Percentiles rank a stretch among this genome's conserved stretches.
These are phyloP conservation scores for Lodderomyces oxycetoniae DNA, from an alignment of 1,139 yeast genomes.

Conservation along the genomic window DNA sequence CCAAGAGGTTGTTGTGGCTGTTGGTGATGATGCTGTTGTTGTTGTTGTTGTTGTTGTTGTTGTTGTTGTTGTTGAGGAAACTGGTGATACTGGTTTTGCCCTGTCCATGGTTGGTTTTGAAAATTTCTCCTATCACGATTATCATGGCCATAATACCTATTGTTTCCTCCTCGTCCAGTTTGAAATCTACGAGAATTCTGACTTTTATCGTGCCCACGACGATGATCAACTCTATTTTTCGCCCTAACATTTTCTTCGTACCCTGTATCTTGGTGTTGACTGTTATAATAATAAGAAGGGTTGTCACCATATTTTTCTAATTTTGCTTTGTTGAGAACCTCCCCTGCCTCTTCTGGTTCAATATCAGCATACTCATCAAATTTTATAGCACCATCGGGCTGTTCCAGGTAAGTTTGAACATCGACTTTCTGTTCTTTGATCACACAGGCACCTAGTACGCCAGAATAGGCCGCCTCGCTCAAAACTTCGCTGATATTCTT, in stretches of 20 bases:
- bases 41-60: slow-evolving; percentile 8
- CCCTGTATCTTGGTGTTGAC: slow-evolving; percentile 17
- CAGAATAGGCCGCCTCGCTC: slow-evolving; percentile 78
- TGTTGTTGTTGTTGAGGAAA: slow-evolving; percentile 8
- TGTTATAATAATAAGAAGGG: slow-evolving; percentile 18
- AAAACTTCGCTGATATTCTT: slow-evolving; percentile 49
- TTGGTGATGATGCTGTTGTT: slow-evolving; percentile 8
- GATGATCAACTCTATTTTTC: too few species aligned
- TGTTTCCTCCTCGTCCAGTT: slow-evolving; percentile 1
- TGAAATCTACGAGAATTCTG: too few species aligned
- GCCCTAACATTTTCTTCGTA: slow-evolving; percentile 14
- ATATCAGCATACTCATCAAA: slow-evolving; percentile 79
- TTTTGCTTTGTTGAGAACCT: slow-evolving; percentile 34
- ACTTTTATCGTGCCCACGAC: too few species aligned
- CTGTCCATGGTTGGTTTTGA: slow-evolving; percentile 7
- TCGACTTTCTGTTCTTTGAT: slow-evolving; percentile 60
- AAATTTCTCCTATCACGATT: slow-evolving; percentile 7
- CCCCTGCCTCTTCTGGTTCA: slow-evolving; percentile 61
- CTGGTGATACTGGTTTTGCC: slow-evolving; percentile 4
- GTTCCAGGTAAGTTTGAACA: slow-evolving; percentile 66
- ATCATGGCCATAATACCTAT: slow-evolving; percentile 7
- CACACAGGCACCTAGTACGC: slow-evolving; percentile 67
- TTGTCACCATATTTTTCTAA: slow-evolving; percentile 25
- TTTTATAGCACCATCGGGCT: slow-evolving; percentile 65
- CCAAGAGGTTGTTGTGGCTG: slow-evolving; percentile 10